Conservation (phyloP, 371 early-diverging fungal genomes). For the Coemansia sp. region DNA sequence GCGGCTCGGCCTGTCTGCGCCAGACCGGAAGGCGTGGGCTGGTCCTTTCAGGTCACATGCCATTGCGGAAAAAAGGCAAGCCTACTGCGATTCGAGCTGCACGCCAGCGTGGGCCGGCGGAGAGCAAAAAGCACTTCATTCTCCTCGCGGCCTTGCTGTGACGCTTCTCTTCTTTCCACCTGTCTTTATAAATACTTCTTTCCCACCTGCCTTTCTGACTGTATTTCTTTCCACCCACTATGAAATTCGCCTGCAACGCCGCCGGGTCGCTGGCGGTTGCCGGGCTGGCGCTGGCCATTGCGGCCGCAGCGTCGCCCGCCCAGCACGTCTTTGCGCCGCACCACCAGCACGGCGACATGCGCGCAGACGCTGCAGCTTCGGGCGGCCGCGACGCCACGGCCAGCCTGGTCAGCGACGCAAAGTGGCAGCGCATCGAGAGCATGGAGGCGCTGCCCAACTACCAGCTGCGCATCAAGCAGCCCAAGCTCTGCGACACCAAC, state of each 20-base stretch:
- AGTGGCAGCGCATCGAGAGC: conserved; percentile 38
- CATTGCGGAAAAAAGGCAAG: background rate
- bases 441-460: conserved; percentile 67
- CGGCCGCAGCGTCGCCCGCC: conserved; percentile 23
- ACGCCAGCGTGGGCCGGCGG: background rate
- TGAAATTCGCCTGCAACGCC: conserved; percentile 16
- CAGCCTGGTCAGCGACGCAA: conserved; percentile 20
- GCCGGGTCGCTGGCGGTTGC: conserved; percentile 12
- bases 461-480: conserved; percentile 71
- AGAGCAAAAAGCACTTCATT: background rate
- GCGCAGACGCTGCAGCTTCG: background rate
- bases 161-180: background rate
- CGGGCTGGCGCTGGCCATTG: conserved; percentile 16
- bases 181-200: background rate
- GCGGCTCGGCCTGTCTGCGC: background rate
- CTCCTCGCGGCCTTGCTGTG: background rate
- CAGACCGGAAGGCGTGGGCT: background rate
- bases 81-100: no score
- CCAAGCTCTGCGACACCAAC: conserved; percentile 75
- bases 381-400: conserved; percentile 25
- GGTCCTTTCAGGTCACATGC: background rate
- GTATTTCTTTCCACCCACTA: background rate
- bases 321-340: conserved; percentile 41
- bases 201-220: background rate
- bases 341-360: background rate